Evolutionary conservation across 352 stramenopile genomes (phyloP).

Genomic region (Globisporangium radiosum): DNA sequence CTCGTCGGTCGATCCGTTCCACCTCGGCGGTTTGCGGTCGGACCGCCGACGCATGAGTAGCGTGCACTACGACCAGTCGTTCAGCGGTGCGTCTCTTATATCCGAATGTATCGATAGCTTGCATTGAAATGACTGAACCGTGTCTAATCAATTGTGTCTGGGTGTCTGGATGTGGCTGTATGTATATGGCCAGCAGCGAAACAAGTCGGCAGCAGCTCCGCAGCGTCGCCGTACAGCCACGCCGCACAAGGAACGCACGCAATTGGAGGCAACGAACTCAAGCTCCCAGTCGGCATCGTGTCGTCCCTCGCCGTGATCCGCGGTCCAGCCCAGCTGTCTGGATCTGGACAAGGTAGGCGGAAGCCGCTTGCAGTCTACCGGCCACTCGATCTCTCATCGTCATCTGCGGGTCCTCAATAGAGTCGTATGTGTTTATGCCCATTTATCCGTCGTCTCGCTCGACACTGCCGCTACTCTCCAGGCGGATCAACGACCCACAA

Average conservation of each 20-base stretch:
- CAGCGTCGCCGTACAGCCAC: not conserved
- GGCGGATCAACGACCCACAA: not conserved
- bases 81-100: slow-evolving; percentile 18
- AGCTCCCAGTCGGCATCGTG: slow-evolving; percentile 31
- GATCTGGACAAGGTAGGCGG: slow-evolving; percentile 23
- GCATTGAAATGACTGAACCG: not conserved
- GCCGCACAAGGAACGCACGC: not conserved
- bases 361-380: slow-evolving; percentile 7
- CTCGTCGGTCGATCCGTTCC: slow-evolving; percentile 22
- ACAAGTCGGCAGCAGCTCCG: not conserved
- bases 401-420: not conserved
- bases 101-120: not conserved
- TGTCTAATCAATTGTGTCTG: not conserved
- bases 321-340: slow-evolving; percentile 14
- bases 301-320: slow-evolving; percentile 44
- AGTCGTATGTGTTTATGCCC: not conserved
- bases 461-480: not conserved
- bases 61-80: slow-evolving; percentile 49
- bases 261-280: slow-evolving; percentile 5
- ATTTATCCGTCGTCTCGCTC: not conserved
- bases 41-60: slow-evolving; percentile 40
- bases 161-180: not conserved
- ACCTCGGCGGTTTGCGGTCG: slow-evolving; percentile 29
- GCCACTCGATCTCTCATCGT: too few species aligned
- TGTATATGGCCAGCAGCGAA: not conserved